Percentiles rank a stretch among this genome's conserved stretches.
phyloP scores from a whole-genome alignment of 257 asterid genomes.

The Solanum medicagineum region DNA sequence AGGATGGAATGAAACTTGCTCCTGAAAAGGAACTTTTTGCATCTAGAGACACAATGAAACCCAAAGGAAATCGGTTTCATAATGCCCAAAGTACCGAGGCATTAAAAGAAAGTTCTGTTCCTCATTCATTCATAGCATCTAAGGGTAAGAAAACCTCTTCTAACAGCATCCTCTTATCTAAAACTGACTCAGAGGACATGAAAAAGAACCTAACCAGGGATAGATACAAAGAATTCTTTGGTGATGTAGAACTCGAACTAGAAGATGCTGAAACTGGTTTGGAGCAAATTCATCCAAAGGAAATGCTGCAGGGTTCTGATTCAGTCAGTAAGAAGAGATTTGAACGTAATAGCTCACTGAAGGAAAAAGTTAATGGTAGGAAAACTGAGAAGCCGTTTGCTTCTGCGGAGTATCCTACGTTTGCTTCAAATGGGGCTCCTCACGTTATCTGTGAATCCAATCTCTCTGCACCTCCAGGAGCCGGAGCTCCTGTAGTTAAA shows the following conservation, averaged over 20 bases:
- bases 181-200: slow-evolving; percentile 32
- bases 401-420: slow-evolving; percentile 20
- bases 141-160: slow-evolving; percentile 38
- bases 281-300: slow-evolving; percentile 36
- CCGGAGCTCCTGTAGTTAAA: slow-evolving; percentile 45
- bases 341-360: slow-evolving; percentile 22
- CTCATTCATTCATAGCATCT: slow-evolving; percentile 32
- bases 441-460: slow-evolving; percentile 29
- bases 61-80: slow-evolving; percentile 26
- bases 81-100: slow-evolving; percentile 20
- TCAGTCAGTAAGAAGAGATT: slow-evolving; percentile 25
- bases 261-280: slow-evolving; percentile 51
- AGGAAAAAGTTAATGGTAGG: slow-evolving; percentile 30
- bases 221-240: slow-evolving; percentile 64
- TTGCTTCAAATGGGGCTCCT: slow-evolving; percentile 28
- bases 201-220: slow-evolving; percentile 42
- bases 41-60: slow-evolving; percentile 37
- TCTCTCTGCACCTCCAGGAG: slow-evolving; percentile 37
- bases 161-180: slow-evolving; percentile 16
- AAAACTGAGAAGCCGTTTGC: slow-evolving; percentile 28
- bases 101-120: slow-evolving; percentile 25
- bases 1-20: slow-evolving; percentile 31
- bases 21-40: slow-evolving; percentile 30
- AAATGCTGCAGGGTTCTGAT: slow-evolving; percentile 32
- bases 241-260: slow-evolving; percentile 61